These are phyloP conservation scores for Colletotrichum sp. DNA, from an alignment of 2,329 filamentous ascomycete species.

Conservation along the genomic window DNA sequence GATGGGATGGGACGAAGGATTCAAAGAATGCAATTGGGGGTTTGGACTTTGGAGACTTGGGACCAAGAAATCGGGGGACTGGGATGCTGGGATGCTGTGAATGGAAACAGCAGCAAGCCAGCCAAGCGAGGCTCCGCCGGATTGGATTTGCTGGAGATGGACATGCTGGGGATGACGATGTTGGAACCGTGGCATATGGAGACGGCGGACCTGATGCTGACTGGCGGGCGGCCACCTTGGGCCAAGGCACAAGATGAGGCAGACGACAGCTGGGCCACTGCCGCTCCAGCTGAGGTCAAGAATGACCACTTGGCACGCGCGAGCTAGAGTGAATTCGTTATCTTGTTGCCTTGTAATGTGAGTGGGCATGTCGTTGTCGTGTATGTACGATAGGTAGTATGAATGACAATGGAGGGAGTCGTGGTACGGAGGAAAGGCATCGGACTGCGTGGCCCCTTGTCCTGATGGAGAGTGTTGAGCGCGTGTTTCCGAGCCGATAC, in stretches of 20 bases:
- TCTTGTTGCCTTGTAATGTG: not conserved
- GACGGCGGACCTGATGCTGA: not conserved
- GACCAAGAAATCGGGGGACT: not conserved
- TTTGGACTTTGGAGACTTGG: not conserved
- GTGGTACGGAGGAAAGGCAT: not conserved
- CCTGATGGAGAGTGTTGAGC: not conserved
- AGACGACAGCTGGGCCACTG: not conserved
- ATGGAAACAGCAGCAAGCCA: not conserved
- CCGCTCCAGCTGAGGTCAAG: not conserved
- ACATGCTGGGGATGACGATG: slow-evolving; percentile 3
- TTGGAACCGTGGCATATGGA: not conserved
- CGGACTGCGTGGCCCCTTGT: not conserved
- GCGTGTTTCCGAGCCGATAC: not conserved
- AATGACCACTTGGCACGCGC: not conserved
- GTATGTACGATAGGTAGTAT: not conserved
- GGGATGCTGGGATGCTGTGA: not conserved
- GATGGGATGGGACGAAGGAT: not conserved
- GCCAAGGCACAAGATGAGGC: slow-evolving; percentile 1
- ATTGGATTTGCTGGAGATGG: not conserved
- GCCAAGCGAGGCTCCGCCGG: not conserved
- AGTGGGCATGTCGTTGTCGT: not conserved
- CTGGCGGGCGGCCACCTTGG: not conserved
- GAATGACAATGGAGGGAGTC: not conserved
- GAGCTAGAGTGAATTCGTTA: not conserved
- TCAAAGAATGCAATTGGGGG: not conserved